Percentiles rank a stretch among this genome's conserved stretches.
Conservation (phyloP, 768 basidiomycete genomes). For the Hydnum rufescens region DNA sequence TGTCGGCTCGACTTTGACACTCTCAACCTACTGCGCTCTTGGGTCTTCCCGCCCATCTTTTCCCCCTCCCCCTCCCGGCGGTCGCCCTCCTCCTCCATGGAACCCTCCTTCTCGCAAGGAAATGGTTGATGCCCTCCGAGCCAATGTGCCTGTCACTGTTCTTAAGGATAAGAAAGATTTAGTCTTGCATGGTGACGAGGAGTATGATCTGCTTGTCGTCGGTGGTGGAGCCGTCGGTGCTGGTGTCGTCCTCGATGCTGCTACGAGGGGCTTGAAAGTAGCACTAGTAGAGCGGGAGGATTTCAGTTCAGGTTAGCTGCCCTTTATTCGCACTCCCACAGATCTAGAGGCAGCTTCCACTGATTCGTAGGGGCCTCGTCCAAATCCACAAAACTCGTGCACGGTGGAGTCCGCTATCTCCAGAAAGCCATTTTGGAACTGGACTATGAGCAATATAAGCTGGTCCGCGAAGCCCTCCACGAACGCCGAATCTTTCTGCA, state of each 20-base stretch:
- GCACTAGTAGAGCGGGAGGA: slow-evolving; percentile 88
- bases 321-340: background rate
- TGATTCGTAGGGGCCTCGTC: slow-evolving; percentile 60
- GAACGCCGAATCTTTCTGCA: slow-evolving; percentile 88
- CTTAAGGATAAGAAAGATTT: slow-evolving; percentile 1
- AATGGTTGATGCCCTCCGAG: slow-evolving; percentile 1
- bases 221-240: slow-evolving; percentile 95
- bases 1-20: no score
- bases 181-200: slow-evolving; percentile 23
- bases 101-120: slow-evolving; percentile 6
- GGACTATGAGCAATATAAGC: slow-evolving; percentile 92
- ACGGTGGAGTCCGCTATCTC: slow-evolving; percentile 92
- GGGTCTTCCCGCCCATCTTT: no score
- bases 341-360: background rate
- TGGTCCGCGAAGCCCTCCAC: slow-evolving; percentile 85
- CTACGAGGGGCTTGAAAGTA: slow-evolving; percentile 75
- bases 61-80: slow-evolving; percentile 1
- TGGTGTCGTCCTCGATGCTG: slow-evolving; percentile 91
- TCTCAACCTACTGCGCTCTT: no score
- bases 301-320: slow-evolving; percentile 54
- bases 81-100: slow-evolving; percentile 9
- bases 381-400: slow-evolving; percentile 95
- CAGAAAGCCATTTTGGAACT: slow-evolving; percentile 93
- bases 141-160: background rate
- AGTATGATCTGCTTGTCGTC: slow-evolving; percentile 66